Evolutionary conservation across 345 rosid genomes (phyloP).

Genomic region (Hevea brasiliensis): DNA sequence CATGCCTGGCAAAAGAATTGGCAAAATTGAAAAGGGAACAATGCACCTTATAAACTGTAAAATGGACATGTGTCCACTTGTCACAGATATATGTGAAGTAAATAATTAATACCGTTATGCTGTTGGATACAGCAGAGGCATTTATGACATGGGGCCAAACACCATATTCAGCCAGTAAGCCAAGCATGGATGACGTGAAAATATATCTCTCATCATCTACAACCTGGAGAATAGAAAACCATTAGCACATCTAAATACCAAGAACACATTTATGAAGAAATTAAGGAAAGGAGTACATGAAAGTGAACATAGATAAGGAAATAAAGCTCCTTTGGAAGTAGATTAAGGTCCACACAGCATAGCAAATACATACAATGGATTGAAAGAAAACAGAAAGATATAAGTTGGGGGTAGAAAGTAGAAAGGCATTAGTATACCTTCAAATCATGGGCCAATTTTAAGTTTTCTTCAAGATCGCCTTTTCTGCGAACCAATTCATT

Average conservation of each 20-base stretch:
- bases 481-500: constrained; percentile 72
- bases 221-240: constrained; percentile 42
- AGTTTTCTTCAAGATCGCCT: constrained; percentile 80
- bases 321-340: background rate
- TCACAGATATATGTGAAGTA: background rate
- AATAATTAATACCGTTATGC: constrained; percentile 60
- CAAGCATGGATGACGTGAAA: constrained; percentile 83
- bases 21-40: background rate
- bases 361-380: background rate
- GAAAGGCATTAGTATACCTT: constrained; percentile 48
- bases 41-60: background rate
- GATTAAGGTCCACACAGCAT: constrained; percentile 5
- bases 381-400: background rate
- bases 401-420: background rate
- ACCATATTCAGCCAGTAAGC: constrained; percentile 78
- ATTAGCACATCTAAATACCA: background rate
- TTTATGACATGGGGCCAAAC: constrained; percentile 67
- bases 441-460: constrained; percentile 73
- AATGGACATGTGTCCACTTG: background rate
- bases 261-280: background rate
- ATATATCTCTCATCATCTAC: constrained; percentile 79
- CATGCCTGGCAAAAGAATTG: background rate
- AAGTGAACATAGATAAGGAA: background rate
- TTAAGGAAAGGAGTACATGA: constrained; percentile 1
- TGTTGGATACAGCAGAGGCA: constrained; percentile 64